These are phyloP conservation scores for Syzygium grande DNA, from an alignment of 345 rosid genomes.

Conservation along the genomic window DNA sequence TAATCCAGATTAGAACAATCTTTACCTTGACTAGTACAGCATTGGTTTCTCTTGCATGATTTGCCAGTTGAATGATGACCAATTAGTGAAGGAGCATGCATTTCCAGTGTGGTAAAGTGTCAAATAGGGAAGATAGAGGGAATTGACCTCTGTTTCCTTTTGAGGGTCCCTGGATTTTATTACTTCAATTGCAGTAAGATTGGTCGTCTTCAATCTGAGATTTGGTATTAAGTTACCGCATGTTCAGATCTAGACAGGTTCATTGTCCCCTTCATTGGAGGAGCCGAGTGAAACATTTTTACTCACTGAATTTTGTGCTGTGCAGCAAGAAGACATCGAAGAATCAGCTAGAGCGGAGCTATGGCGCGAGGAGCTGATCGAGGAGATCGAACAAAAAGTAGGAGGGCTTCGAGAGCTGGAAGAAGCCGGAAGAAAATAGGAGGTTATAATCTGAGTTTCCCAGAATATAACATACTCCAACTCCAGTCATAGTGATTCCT, in stretches of 20 bases:
- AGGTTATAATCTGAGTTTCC: neutral
- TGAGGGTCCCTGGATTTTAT: neutral
- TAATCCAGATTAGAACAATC: neutral
- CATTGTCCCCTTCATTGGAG: neutral
- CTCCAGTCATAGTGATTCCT: neutral
- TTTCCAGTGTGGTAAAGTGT: neutral
- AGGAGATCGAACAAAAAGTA: conserved; percentile 91
- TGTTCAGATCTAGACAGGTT: neutral
- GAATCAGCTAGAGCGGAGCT: conserved; percentile 84
- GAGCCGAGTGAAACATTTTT: neutral
- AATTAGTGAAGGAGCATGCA: neutral
- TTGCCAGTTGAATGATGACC: neutral
- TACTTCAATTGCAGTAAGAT: neutral
- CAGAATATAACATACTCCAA: neutral
- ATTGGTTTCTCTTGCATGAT: neutral
- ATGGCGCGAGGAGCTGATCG: conserved; percentile 90
- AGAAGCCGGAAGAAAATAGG: conserved; percentile 65
- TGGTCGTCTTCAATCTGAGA: neutral
- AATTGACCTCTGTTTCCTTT: neutral
- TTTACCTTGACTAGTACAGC: neutral
- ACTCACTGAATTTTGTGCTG: neutral
- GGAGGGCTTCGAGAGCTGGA: conserved; percentile 80
- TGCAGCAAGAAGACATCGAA: conserved; percentile 88
- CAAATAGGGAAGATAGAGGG: neutral
- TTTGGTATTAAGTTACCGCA: neutral